Evolutionary conservation across 768 basidiomycete genomes (phyloP), one percentile per base, ranked within the genome.

Genomic region (Sporobolomyces phaffii): DNA sequence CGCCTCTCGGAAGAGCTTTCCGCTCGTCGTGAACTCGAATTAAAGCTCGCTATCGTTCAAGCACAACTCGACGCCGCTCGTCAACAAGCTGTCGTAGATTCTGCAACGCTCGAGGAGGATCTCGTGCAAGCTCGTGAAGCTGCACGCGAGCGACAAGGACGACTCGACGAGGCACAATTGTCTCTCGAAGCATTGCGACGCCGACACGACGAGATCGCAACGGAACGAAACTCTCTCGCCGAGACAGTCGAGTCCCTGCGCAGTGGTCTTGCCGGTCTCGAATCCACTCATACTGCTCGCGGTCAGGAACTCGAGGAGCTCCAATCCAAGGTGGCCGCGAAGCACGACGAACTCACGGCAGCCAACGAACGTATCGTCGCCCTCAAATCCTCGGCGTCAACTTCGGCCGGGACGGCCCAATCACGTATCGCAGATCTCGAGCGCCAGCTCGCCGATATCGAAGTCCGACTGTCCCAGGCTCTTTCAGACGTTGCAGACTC

Each of bases 51-150:
- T 4, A 5, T 13, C 9, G 10, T 49, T 5, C 17, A 57, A 31
- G 53, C 2, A 2, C 45, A 22, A 13, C 34, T 56, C 26, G 34
- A 15, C 4, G 14, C n/a, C n/a, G n/a, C n/a, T n/a, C n/a, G n/a
- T n/a, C n/a, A n/a, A n/a, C n/a, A n/a, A n/a, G n/a, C n/a, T n/a
- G n/a, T n/a, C n/a, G n/a, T n/a, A n/a, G n/a, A n/a, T n/a, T n/a
- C n/a, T n/a, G n/a, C n/a, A n/a, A n/a, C n/a, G n/a, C 40, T 44
- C 29, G 54, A 68, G 34, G 54, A 62, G 18, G 48, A 62, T 24
- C 61, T 62, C 34, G 56, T 24, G 0, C 38, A 26, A 14, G 64
- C 64, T 36, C 64, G 54, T 47, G 47, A 31, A 31, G 28, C 45
- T 2, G 62, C 34, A 26, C 50, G 28, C 1, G 62, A 54, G 15